Percentiles rank a stretch among this genome's conserved stretches.
These are phyloP conservation scores for Macadamia tetraphylla DNA, from an alignment of 164 flowering plant genomes.

Conservation along the genomic window DNA sequence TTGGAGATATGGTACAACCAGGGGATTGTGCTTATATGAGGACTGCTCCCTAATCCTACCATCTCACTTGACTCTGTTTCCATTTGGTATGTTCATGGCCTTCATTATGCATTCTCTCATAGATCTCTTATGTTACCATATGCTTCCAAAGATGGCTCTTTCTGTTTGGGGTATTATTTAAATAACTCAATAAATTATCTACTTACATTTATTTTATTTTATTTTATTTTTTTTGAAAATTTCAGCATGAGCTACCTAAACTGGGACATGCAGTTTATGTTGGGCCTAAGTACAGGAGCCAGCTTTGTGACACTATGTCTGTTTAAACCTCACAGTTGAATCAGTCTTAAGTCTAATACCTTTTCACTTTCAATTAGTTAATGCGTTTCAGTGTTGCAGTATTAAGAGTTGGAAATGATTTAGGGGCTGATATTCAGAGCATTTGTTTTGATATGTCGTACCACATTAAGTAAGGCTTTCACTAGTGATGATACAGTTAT, in stretches of 20 bases:
- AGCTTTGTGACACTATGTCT: conserved; percentile 33
- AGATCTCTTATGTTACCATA: no score
- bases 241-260: conserved; percentile 64
- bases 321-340: conserved; percentile 15
- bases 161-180: no score
- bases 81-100: conserved; percentile 42
- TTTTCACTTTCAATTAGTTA: neutral
- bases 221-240: neutral
- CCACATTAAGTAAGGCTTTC: conserved; percentile 44
- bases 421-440: conserved; percentile 56
- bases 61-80: conserved; percentile 70
- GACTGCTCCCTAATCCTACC: conserved; percentile 62
- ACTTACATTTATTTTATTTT: neutral
- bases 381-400: conserved; percentile 22
- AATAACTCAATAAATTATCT: neutral
- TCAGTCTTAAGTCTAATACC: conserved; percentile 13
- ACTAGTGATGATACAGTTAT: conserved; percentile 44
- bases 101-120: no score
- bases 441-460: conserved; percentile 35
- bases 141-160: neutral
- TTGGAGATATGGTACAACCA: conserved; percentile 84
- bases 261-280: conserved; percentile 68
- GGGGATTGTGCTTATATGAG: conserved; percentile 68
- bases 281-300: conserved; percentile 64
- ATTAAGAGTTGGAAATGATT: conserved; percentile 69